Percentiles rank a stretch among this genome's conserved stretches.
Evolutionary conservation across 78 protist species (phyloP).

Genomic region (Tieghemostelium lacteum): DNA sequence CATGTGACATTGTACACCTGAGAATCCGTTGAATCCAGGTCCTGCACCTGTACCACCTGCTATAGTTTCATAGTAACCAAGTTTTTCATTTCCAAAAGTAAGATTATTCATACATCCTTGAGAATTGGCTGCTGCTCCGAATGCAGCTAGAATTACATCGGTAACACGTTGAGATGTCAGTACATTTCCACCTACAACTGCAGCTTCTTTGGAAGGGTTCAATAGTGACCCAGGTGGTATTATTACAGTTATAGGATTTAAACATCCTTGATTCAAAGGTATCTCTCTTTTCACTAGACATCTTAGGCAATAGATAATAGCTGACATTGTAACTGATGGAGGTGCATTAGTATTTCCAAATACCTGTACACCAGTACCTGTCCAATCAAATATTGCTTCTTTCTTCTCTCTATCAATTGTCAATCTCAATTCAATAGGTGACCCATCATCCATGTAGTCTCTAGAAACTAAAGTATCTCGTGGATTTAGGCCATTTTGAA

Average conservation of each 20-base stretch:
- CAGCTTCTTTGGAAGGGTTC: constrained; percentile 85
- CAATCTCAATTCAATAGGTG: constrained; percentile 83
- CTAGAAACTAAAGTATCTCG: constrained; percentile 55
- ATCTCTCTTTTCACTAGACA: constrained; percentile 90
- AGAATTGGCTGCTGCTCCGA: constrained; percentile 79
- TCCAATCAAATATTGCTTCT: constrained; percentile 91
- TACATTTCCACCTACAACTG: constrained; percentile 98
- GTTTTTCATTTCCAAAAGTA: constrained; percentile 94
- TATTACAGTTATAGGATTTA: constrained; percentile 85
- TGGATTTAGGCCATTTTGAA: constrained; percentile 10
- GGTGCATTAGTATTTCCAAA: constrained; percentile 95
- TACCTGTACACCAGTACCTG: constrained; percentile 89
- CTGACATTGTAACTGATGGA: constrained; percentile 88
- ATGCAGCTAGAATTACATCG: constrained; percentile 92
- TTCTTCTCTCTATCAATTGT: constrained; percentile 73
- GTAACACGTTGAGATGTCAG: constrained; percentile 94
- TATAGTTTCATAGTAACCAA: constrained; percentile 97
- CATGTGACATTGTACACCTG: constrained; percentile 97
- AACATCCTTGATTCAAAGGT: constrained; percentile 95
- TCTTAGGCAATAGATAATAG: constrained; percentile 93
- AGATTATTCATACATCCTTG: constrained; percentile 98
- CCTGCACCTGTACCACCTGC: constrained; percentile 99
- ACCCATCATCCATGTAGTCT: constrained; percentile 97
- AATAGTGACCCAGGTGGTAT: constrained; percentile 86
- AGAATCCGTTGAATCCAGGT: constrained; percentile 85